phyloP scores from a whole-genome alignment of 2,329 filamentous ascomycete species.

The Curvularia verruculosa region DNA sequence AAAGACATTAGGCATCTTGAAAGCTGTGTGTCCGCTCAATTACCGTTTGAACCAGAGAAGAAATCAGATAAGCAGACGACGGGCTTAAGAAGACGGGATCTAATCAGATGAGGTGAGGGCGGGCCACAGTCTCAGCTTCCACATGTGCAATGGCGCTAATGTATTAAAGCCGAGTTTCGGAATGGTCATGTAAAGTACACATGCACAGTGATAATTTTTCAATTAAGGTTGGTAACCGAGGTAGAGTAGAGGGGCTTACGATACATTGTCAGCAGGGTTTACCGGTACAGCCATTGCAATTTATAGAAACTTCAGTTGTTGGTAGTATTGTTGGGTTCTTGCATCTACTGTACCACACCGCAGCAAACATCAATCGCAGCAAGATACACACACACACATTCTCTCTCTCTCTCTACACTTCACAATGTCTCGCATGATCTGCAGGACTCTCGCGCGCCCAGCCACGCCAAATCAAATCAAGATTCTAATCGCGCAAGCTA shows the following conservation, averaged over 20 bases:
- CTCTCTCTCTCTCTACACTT: not conserved
- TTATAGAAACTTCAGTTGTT: not conserved
- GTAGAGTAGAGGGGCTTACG: slow-evolving; percentile 11
- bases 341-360: not conserved
- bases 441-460: slow-evolving; percentile 25
- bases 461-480: slow-evolving; percentile 31
- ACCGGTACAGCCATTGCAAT: not conserved
- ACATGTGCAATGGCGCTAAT: slow-evolving; percentile 12
- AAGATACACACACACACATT: too few species aligned
- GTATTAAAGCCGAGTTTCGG: slow-evolving; percentile 22
- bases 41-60: not conserved
- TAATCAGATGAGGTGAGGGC: slow-evolving; percentile 30
- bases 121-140: not conserved
- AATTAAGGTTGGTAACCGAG: slow-evolving; percentile 10
- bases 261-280: slow-evolving; percentile 6
- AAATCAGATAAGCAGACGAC: slow-evolving; percentile 15
- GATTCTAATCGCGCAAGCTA: slow-evolving; percentile 22
- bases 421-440: not conserved
- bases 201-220: slow-evolving; percentile 7
- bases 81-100: slow-evolving; percentile 18
- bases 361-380: not conserved
- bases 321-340: not conserved
- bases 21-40: slow-evolving; percentile 2
- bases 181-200: not conserved
- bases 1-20: slow-evolving; percentile 70